Conservation (phyloP, 345 rosid species). For the Capsella bursapastoris region DNA sequence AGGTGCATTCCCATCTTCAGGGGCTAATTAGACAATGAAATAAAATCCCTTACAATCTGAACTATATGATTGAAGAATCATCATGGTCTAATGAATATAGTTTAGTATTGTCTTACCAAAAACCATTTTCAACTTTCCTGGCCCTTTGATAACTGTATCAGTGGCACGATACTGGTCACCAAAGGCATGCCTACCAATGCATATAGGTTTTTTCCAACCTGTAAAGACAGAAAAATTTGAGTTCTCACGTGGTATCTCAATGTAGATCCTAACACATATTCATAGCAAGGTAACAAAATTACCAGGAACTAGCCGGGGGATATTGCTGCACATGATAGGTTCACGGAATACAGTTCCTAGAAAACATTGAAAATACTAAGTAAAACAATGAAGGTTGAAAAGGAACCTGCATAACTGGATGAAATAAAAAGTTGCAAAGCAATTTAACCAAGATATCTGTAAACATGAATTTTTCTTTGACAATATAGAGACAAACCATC, state of each 20-base stretch:
- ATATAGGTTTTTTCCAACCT: slow-evolving; percentile 98
- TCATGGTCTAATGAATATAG: slow-evolving; percentile 28
- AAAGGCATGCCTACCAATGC: slow-evolving; percentile 99
- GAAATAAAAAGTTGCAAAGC: slow-evolving; percentile 10
- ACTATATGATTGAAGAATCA: slow-evolving; percentile 1
- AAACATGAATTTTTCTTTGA: slow-evolving; percentile 2
- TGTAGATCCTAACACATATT: slow-evolving; percentile 13
- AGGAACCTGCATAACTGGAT: slow-evolving; percentile 15
- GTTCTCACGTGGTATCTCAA: slow-evolving; percentile 17
- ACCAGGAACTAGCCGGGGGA: slow-evolving; percentile 94
- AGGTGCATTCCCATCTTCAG: slow-evolving; percentile 67
- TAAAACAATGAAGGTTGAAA: slow-evolving; percentile 20
- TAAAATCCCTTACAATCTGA: slow-evolving; percentile 19
- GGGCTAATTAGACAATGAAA: slow-evolving; percentile 53
- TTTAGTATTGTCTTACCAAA: slow-evolving; percentile 64
- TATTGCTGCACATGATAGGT: slow-evolving; percentile 86
- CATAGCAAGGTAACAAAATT: slow-evolving; percentile 33
- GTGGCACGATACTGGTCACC: slow-evolving; percentile 99
- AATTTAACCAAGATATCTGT: neutral
- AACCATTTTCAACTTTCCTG: slow-evolving; percentile 95
- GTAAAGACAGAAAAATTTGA: slow-evolving; percentile 32
- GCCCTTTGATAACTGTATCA: slow-evolving; percentile 69
- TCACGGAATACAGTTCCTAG: slow-evolving; percentile 96
- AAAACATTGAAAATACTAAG: slow-evolving; percentile 35
- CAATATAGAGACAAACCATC: slow-evolving; percentile 62